Evolutionary conservation across 208 protist species (phyloP).

Genomic region (Acanthamoeba polyphaga): DNA sequence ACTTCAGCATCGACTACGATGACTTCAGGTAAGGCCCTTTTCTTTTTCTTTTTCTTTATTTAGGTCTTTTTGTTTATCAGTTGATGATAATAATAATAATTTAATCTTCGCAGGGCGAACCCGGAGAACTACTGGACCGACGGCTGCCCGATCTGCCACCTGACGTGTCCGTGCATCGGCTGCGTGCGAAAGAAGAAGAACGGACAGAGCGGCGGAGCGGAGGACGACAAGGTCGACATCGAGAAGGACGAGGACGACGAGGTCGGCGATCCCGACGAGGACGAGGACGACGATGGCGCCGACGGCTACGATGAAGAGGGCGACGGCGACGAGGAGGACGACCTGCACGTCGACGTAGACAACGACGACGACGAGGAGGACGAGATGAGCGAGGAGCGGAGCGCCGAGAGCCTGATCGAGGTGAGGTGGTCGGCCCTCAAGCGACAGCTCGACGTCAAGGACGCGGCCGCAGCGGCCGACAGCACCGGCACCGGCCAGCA

Average conservation of each 20-base stretch:
- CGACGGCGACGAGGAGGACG: not conserved
- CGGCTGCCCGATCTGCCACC: constrained; percentile 26
- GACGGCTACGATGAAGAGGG: not conserved
- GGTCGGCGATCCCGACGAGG: constrained; percentile 21
- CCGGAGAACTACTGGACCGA: not conserved
- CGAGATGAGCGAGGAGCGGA: constrained; percentile 1
- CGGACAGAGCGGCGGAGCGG: not conserved
- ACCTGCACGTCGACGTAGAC: not conserved
- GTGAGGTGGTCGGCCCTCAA: constrained; percentile 36
- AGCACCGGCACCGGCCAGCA: not conserved
- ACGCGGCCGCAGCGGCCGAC: not conserved
- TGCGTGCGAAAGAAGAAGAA: constrained; percentile 10
- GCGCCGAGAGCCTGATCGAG: not conserved
- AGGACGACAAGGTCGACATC: not conserved
- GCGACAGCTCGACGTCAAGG: constrained; percentile 12
- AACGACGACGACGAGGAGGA: not conserved
- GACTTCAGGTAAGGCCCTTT: not conserved
- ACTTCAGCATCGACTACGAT: constrained; percentile 20
- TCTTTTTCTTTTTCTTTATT: not conserved
- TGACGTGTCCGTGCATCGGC: constrained; percentile 23
- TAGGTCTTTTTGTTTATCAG: not conserved
- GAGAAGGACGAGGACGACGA: not conserved
- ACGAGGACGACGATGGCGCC: not conserved
- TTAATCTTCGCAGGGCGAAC: not conserved
- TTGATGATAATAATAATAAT: not conserved